Base-by-base conservation (phyloP, 179 eudicot species). In the Corrigiola litoralis region DNA sequence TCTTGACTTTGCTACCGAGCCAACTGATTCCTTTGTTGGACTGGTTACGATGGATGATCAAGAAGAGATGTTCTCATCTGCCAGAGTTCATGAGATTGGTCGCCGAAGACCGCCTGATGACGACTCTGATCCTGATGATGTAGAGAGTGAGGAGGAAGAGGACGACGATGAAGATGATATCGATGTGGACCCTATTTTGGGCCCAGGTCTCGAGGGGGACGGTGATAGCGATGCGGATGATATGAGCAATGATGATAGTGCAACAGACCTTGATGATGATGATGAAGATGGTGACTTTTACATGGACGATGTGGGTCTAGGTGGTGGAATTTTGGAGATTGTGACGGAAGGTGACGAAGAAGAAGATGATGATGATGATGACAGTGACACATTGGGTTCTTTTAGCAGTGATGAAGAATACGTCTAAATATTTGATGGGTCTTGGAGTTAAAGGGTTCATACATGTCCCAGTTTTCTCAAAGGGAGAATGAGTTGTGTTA, bases 81-180 rank as follows among this genome's bases (percentile, higher is more conserved):
- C 97, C 12, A 78, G 98, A 77, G 78, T 92, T 18, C 86, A 82
- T 47, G 98, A 92, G 76, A 92, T 92, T 0, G 98, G 98, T 5
- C 85, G 97, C 9, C 68, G 98, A 67, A 87, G 84, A 69, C 86
- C 89, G 14, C 92, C 95, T 0, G 97, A 92, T 33, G 98, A 90
- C 42, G 97, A 92, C 68, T 90, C 97, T 1, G 98, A 92, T 61
- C 98, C 98, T 0, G 98, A 92, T 67, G 98, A 90, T 52, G 95
- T 85, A 2, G 97, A 92, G 44, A 88, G 77, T 14, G 95, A 88
- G 36, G 89, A 85, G 3, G 96, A 89, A 0, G 90, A 91, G 5
- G 97, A 92, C 0, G 97, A 91, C 0, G 92, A 84, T 25, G 90
- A 82, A 6, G 90, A 85, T 4, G 95, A 87, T 14, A 74, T 82